Evolutionary conservation across 2,329 filamentous ascomycete species (phyloP).

Genomic region (Sporothrix luriei): DNA sequence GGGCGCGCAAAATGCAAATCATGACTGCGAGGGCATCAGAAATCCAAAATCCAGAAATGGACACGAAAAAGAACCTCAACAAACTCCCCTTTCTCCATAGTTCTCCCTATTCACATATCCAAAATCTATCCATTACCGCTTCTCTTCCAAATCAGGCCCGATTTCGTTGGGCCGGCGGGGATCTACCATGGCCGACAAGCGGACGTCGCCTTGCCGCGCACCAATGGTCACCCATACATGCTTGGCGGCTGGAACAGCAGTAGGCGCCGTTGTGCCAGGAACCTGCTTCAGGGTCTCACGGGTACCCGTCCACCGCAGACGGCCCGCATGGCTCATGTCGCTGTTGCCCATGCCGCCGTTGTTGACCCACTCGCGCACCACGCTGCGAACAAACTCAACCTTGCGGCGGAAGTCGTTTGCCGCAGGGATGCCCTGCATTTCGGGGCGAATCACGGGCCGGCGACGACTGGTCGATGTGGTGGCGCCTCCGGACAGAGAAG

Average conservation of each 20-base stretch:
- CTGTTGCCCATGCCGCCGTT: constrained; percentile 72
- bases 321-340: constrained; percentile 57
- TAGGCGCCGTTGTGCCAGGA: constrained; percentile 45
- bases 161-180: constrained; percentile 57
- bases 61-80: neutral
- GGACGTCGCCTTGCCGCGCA: constrained; percentile 61
- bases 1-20: constrained; percentile 6
- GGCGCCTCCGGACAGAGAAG: constrained; percentile 45
- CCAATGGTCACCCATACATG: constrained; percentile 71
- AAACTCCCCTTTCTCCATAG: neutral
- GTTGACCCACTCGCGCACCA: constrained; percentile 70
- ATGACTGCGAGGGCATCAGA: constrained; percentile 22
- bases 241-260: constrained; percentile 49
- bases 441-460: constrained; percentile 62
- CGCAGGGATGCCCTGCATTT: constrained; percentile 65
- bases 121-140: constrained; percentile 38
- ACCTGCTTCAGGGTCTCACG: constrained; percentile 56
- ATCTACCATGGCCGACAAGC: constrained; percentile 59
- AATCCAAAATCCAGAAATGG: constrained; percentile 4
- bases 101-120: neutral
- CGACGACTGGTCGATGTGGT: constrained; percentile 47
- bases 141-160: constrained; percentile 57
- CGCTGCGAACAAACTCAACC: constrained; percentile 69
- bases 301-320: constrained; percentile 61
- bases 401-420: constrained; percentile 75